Base-by-base conservation (phyloP, 192 early-diverging fungal genomes). In the Mortierella claussenii region DNA sequence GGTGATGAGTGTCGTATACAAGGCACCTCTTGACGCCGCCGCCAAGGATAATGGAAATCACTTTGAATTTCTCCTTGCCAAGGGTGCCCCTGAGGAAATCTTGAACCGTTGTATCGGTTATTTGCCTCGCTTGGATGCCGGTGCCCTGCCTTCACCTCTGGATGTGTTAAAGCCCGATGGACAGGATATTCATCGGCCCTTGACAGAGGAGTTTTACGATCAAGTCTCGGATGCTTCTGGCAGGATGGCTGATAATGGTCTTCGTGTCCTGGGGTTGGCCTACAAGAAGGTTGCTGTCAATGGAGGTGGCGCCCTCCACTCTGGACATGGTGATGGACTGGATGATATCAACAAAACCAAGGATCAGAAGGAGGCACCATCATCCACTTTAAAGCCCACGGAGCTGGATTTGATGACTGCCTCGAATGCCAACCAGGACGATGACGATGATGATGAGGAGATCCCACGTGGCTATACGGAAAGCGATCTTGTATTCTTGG, bases 1-100 rank as follows among this genome's bases (percentile, higher is more conserved):
- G 79, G 86, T 95, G 37, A 97, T 98, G 96, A 92, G 90, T 82
- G 89, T 91, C 18, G 80, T 96, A 1, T 94, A 89, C 78, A 78
- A 84, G 48, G 71, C 84, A 60, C 51, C 67, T 5, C 21, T 69
- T 4, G 66, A 60, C 12, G 28, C 17, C 10, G 36, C 15, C 24
- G 55, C 33, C 17, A 20, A 6, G 2, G 27, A 63, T 20, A 69
- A 69, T 5, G 81, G 68, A 44, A n/a, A n/a, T n/a, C 53, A 67
- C 15, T 70, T 61, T 37, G 75, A 73, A 20, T 82, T 94, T 55
- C 86, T 94, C 10, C 73, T 96, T 4, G 87, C 80, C 36, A 98
- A 98, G 74, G 97, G 97, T 30, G 97, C 97, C 0, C 95, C 97
- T 26, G 97, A 98, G 78, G 89, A 91, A 34, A 82, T 98, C 11